A percentile compares a stretch with the other conserved stretches of the same genome.
Conservation (phyloP, 2,329 filamentous ascomycete genomes). For the Colletotrichum gigasporum region DNA sequence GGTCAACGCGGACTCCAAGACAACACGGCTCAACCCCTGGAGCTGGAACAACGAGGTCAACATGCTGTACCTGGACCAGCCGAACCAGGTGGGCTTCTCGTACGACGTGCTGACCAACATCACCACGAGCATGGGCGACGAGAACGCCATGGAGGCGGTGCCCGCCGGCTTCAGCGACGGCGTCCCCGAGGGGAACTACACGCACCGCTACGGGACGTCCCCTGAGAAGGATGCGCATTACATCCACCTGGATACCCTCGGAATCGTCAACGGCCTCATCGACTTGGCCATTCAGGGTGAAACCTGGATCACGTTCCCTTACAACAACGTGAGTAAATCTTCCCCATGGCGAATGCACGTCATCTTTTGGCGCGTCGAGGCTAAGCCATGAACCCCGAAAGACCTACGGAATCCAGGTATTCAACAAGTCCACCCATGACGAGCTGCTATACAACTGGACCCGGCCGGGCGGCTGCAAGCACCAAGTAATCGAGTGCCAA, state of each 20-base stretch:
- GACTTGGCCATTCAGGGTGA: constrained; percentile 70
- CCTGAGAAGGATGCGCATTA: constrained; percentile 50
- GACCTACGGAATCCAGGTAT: constrained; percentile 69
- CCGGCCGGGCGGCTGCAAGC: constrained; percentile 58
- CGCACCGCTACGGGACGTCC: constrained; percentile 53
- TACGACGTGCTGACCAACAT: constrained; percentile 68
- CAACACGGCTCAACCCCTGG: constrained; percentile 61
- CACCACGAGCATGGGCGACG: constrained; percentile 49
- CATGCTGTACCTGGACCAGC: constrained; percentile 59
- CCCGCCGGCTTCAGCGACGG: constrained; percentile 47
- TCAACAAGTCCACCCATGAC: constrained; percentile 47
- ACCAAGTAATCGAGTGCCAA: constrained; percentile 63
- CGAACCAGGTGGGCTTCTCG: constrained; percentile 70
- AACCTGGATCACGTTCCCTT: constrained; percentile 64
- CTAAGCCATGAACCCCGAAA: not conserved
- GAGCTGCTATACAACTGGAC: constrained; percentile 45
- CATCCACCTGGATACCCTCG: constrained; percentile 70
- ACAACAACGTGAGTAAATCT: constrained; percentile 60
- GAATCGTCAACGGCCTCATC: constrained; percentile 76
- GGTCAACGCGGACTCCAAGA: constrained; percentile 50
- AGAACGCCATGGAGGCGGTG: constrained; percentile 1
- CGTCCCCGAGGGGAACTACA: constrained; percentile 47
- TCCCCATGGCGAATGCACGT: accelerated
- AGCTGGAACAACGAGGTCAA: constrained; percentile 65
- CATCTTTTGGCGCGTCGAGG: too few relatives aligned